phyloP scores from a whole-genome alignment of 2,329 filamentous ascomycete species.

The Xylaria sp. region DNA sequence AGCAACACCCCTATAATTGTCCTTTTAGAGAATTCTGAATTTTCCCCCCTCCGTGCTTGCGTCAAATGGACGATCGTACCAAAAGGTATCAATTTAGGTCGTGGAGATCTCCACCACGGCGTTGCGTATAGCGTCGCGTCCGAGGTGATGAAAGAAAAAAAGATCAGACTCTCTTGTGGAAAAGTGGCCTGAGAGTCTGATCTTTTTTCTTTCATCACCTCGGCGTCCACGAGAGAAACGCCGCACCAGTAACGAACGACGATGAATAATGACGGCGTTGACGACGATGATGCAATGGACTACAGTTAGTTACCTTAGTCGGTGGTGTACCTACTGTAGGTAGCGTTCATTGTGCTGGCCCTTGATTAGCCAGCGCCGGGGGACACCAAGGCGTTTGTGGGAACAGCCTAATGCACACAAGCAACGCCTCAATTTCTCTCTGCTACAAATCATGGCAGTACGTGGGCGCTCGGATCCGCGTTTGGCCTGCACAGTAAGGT shows the following conservation, averaged over 20 bases:
- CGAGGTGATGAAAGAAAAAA: too few relatives aligned
- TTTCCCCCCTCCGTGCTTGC: too few relatives aligned
- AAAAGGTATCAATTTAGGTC: neutral
- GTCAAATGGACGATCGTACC: too few relatives aligned
- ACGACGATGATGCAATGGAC: constrained; percentile 30
- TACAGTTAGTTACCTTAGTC: too few relatives aligned
- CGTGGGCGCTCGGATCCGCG: constrained; percentile 28
- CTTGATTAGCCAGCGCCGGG: constrained; percentile 24
- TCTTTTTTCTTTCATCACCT: too few relatives aligned
- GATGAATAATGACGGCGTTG: constrained; percentile 25
- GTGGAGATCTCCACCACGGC: constrained; percentile 20
- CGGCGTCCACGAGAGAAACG: constrained; percentile 28
- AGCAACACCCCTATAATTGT: constrained; percentile 12
- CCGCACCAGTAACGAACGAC: constrained; percentile 20
- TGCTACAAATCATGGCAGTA: constrained; percentile 26
- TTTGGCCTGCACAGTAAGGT: constrained; percentile 31
- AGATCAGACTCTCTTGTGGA: too few relatives aligned
- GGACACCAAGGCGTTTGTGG: constrained; percentile 24
- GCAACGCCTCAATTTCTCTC: constrained; percentile 30
- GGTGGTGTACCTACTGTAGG: neutral
- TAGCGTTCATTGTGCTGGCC: constrained; percentile 12
- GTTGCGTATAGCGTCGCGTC: constrained; percentile 27
- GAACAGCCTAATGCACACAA: constrained; percentile 38
- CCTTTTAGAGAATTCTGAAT: too few relatives aligned
- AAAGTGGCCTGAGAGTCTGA: too few relatives aligned